Evolutionary conservation across 2,329 filamentous ascomycete genomes (phyloP).

Genomic region (Daldinia sp.): DNA sequence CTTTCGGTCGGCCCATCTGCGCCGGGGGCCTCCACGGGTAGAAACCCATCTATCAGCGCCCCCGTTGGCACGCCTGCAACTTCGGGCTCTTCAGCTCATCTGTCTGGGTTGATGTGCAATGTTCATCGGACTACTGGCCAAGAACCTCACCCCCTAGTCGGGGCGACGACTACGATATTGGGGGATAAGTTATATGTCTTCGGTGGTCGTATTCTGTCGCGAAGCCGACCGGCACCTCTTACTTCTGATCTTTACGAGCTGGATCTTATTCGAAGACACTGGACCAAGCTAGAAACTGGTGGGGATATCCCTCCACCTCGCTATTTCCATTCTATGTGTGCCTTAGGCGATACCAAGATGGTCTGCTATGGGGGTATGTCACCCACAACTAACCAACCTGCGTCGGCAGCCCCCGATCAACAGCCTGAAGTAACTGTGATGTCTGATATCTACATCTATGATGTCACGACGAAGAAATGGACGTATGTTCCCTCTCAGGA

Average conservation of each 20-base stretch:
- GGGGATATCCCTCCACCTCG: conserved; percentile 90
- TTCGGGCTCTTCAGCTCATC: conserved; percentile 62
- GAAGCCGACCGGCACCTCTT: conserved; percentile 79
- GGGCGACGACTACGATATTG: conserved; percentile 92
- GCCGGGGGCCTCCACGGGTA: conserved; percentile 53
- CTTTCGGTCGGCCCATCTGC: conserved; percentile 66
- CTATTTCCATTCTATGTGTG: conserved; percentile 97
- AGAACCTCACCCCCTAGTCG: conserved; percentile 90
- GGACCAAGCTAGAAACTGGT: conserved; percentile 85
- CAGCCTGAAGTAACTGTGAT: conserved; percentile 93
- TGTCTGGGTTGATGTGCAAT: conserved; percentile 74
- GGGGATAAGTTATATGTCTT: conserved; percentile 98
- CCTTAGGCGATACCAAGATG: conserved; percentile 91
- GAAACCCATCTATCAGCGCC: conserved; percentile 49
- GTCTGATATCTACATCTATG: conserved; percentile 97
- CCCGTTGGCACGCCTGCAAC: conserved; percentile 55
- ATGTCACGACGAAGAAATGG: conserved; percentile 84
- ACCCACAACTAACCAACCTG: conserved; percentile 66
- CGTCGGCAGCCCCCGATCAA: conserved; percentile 62
- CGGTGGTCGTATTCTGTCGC: conserved; percentile 86
- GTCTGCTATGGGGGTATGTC: conserved; percentile 99
- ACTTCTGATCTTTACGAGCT: conserved; percentile 94
- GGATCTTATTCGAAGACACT: conserved; percentile 89
- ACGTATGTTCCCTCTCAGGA: conserved; percentile 82
- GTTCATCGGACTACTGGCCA: conserved; percentile 87